Percentiles rank a stretch among this genome's conserved stretches.
These are phyloP conservation scores for Zopfia rhizophila DNA, from an alignment of 2,329 filamentous ascomycete genomes.

Conservation along the genomic window DNA sequence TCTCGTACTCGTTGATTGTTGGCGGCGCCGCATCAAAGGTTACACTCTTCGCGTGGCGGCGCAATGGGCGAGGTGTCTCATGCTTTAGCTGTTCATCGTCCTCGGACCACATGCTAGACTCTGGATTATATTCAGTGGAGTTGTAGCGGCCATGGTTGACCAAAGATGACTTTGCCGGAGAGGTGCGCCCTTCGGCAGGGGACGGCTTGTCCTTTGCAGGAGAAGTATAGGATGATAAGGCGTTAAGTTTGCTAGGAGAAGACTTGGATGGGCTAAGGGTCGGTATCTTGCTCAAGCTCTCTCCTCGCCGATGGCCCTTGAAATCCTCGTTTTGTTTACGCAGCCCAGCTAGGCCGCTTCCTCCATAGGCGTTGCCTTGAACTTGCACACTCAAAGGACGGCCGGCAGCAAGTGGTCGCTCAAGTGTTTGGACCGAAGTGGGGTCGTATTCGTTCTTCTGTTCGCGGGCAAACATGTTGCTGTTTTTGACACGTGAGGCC, in stretches of 20 bases:
- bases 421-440: slow-evolving; percentile 76
- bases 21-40: slow-evolving; percentile 95
- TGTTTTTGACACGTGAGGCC: slow-evolving; percentile 96
- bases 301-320: slow-evolving; percentile 54
- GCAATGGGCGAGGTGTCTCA: slow-evolving; percentile 73
- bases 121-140: slow-evolving; percentile 52
- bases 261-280: slow-evolving; percentile 66
- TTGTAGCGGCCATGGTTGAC: slow-evolving; percentile 70
- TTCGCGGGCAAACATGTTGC: slow-evolving; percentile 94
- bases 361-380: slow-evolving; percentile 76
- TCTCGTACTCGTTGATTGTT: slow-evolving; percentile 96
- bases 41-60: slow-evolving; percentile 93
- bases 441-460: slow-evolving; percentile 94
- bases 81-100: slow-evolving; percentile 67
- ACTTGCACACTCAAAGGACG: slow-evolving; percentile 67
- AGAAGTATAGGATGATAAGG: slow-evolving; percentile 48
- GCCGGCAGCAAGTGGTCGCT: slow-evolving; percentile 79
- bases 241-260: slow-evolving; percentile 70
- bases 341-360: slow-evolving; percentile 63
- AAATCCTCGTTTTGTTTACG: slow-evolving; percentile 41
- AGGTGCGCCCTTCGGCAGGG: slow-evolving; percentile 62
- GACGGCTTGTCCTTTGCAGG: slow-evolving; percentile 37
- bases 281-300: slow-evolving; percentile 72
- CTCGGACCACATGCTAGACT: slow-evolving; percentile 48
- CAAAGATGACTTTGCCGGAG: slow-evolving; percentile 90